Conservation (phyloP, 208 protist species). For the Naegleria lovaniensis region DNA sequence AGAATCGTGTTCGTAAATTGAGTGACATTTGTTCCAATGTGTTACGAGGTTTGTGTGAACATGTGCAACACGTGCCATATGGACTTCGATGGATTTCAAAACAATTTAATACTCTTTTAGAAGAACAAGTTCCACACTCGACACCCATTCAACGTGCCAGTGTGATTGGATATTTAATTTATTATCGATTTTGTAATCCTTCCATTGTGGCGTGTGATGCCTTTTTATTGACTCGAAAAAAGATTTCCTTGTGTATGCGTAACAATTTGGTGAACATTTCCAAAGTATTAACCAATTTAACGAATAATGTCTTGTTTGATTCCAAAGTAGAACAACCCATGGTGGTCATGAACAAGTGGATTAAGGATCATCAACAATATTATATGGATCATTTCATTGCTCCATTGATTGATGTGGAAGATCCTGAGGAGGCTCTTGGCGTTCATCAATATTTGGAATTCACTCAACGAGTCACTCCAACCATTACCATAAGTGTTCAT, state of each 20-base stretch:
- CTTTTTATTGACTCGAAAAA: slow-evolving; percentile 45
- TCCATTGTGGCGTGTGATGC: slow-evolving; percentile 58
- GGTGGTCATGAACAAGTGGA: slow-evolving; percentile 50
- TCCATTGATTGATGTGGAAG: slow-evolving; percentile 45
- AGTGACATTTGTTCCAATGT: slow-evolving; percentile 47
- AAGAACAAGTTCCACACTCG: slow-evolving; percentile 31
- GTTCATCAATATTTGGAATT: slow-evolving; percentile 61
- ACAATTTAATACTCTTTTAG: slow-evolving; percentile 40
- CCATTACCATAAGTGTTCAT: slow-evolving; percentile 52
- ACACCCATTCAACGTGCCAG: slow-evolving; percentile 46
- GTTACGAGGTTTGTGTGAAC: slow-evolving; percentile 46
- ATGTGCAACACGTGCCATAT: slow-evolving; percentile 51
- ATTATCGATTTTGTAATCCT: slow-evolving; percentile 64
- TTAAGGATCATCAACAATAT: slow-evolving; percentile 41
- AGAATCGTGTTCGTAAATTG: slow-evolving; percentile 45
- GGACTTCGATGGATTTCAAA: slow-evolving; percentile 58
- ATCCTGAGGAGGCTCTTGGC: slow-evolving; percentile 56
- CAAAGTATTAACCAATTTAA: slow-evolving; percentile 54
- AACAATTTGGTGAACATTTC: slow-evolving; percentile 54
- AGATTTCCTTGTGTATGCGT: background rate
- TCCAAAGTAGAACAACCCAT: slow-evolving; percentile 48
- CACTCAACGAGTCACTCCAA: slow-evolving; percentile 47
- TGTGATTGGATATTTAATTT: slow-evolving; percentile 59
- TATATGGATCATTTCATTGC: slow-evolving; percentile 46
- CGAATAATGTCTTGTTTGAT: slow-evolving; percentile 48